These are phyloP conservation scores for Ustilago hordei DNA, from an alignment of 1,284 basidiomycete genomes.

Conservation along the genomic window DNA sequence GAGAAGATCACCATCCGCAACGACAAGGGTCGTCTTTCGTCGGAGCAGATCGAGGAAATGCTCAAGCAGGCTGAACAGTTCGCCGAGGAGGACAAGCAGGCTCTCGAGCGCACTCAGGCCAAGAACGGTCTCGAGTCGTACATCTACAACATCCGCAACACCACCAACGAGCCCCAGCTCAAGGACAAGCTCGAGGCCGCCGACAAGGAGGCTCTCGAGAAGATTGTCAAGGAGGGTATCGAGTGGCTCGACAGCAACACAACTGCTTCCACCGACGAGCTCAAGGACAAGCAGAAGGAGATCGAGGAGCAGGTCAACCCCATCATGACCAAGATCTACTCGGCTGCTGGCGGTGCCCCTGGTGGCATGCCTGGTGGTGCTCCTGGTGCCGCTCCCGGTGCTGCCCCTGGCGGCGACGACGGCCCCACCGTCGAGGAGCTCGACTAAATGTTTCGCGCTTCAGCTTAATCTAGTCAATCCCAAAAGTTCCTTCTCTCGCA, in stretches of 20 bases:
- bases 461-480: constrained; percentile 15
- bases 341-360: constrained; percentile 72
- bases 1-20: constrained; percentile 95
- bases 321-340: constrained; percentile 94
- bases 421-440: constrained; percentile 91
- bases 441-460: constrained; percentile 70
- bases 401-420: constrained; percentile 73
- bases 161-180: constrained; percentile 67
- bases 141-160: constrained; percentile 95
- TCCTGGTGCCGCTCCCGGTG: constrained; percentile 65
- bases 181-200: constrained; percentile 84
- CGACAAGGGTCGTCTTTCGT: constrained; percentile 97
- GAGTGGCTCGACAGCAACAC: constrained; percentile 88
- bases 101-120: constrained; percentile 78
- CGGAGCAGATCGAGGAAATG: constrained; percentile 99
- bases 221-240: constrained; percentile 86
- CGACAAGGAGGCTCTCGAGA: constrained; percentile 89
- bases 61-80: constrained; percentile 75
- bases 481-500: constrained; percentile 7
- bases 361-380: constrained; percentile 75
- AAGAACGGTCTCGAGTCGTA: constrained; percentile 89
- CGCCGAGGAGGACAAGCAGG: constrained; percentile 76
- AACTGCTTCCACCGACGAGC: constrained; percentile 95
- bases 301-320: constrained; percentile 90
- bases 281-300: constrained; percentile 95